Evolutionary conservation across 768 basidiomycete species (phyloP), one percentile per base, ranked within the genome.

Genomic region (Lentinula lateritia): DNA sequence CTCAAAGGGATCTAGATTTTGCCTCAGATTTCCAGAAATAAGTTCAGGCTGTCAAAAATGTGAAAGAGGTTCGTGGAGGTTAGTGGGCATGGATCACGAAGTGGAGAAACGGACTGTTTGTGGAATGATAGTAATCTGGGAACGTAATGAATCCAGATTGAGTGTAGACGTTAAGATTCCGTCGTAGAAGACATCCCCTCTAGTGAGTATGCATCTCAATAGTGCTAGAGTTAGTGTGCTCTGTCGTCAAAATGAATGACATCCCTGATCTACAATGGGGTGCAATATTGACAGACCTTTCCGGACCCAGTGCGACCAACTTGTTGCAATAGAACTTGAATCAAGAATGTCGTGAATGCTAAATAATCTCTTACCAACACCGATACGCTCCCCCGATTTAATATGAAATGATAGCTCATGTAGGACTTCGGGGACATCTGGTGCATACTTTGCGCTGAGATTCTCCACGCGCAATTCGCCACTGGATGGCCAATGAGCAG

Each of bases 1-100:
- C 16, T 81, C 75, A 63, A 90, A 90, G n/a, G 88, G 85, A 64
- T 90, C 88, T 34, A 90, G 69, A 0, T 87, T 84, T 1, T 85
- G 80, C 28, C 88, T 80, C 16, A 89, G 63, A 4, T 85, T 86
- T 1, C 88, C 88, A 52, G 83, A 85, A 62, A 89, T 68, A 61
- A 90, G 60, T 42, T 66, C 66, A 16, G 66, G 66, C 64, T 66
- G n/a, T 60, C 18, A 63, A 15, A 15, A 18, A 38, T 7, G 13
- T 58, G 3, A 58, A 1, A n/a, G 5, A 23, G 18, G n/a, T 12
- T 23, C 6, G 8, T 5, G 6, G 5, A 23, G 20, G 9, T 12
- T 15, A 15, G 8, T 5, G 6, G 28, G 1, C 28, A 48, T 9
- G 2, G 50, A 34, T 34, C 46, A 48, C 15, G 13, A 35, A n/a